Evolutionary conservation across 2,329 filamentous ascomycete genomes (phyloP), one percentile per base, ranked within the genome.

Genomic region (Cucurbitaria berberidis): DNA sequence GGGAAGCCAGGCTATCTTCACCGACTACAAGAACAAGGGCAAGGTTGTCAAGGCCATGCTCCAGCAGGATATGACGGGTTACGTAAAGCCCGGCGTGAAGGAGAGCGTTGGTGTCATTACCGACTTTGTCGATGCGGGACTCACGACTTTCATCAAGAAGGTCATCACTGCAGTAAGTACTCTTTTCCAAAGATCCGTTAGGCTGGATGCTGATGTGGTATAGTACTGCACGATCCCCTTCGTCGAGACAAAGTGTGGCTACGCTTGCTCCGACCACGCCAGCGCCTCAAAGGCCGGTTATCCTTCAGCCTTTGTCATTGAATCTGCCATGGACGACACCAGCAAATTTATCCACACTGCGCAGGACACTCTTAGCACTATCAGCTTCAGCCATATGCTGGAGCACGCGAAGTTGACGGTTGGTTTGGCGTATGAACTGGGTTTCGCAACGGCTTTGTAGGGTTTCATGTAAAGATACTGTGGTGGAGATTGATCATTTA

Each of bases 41-140:
- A 84, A 87, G 27, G 86, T 92, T 59, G 83, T 97, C 73, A 95
- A 93, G 79, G 93, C 93, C 21, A 97, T 98, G 93, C 83, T 98
- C 50, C 93, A 97, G 79, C 93, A 98, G 77, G 93, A 98, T 76
- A 97, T 97, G 93, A 68, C 67, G 1, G 93, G 93, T 7, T 97
- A 89, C 71, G 84, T 90, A 1, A 85, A 92, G 73, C 87, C 90
- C 1, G 91, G 91, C 41, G 81, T 89, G 74, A 82, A 85, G 5
- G 93, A 96, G 81, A 88, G 86, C 40, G 89, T 97, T 6, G 93
- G 93, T 22, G 89, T 97, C 34, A 96, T 97, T 67, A 91, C 89
- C 1, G 93, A 98, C 76, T 96, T 83, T 67, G 93, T 97, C 26
- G 89, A 96, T 72, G 78, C 85, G 1, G 86, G 82, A 41, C 80